Evolutionary conservation across 805 yeast species (phyloP), one percentile per base, ranked within the genome.

Genomic region (Yamadazyma takamatsuzukensis): DNA sequence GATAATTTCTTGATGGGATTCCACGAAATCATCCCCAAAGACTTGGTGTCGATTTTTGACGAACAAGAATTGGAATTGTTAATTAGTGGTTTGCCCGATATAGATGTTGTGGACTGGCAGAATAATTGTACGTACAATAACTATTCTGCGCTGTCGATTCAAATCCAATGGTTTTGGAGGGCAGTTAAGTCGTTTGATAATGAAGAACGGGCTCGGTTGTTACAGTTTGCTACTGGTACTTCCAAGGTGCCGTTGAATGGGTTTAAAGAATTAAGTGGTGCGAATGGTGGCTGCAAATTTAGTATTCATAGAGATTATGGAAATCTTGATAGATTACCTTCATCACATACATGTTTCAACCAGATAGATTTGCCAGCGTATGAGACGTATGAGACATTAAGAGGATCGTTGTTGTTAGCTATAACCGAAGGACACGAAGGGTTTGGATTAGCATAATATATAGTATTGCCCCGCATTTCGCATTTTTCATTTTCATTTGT

Each of bases 211-310:
- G 99, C 98, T 6, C 89, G 88, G 53, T 63, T 93, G 43, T 64
- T 93, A 37, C 99, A 93, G 54, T 93, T 93, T 67, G 90, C 94
- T 1, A 93, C 99, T 0, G 99, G 99, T 39, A 90, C 99, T 0
- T 81, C 94, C 41, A 88, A 89, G 57, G 97, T 93, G 6, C 98
- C 99, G 15, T 68, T 89, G 41, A 83, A 84, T 49, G 99, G 99
- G 2, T 93, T 93, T 55, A 82, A 83, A 47, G 95, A 83, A 47
- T 69, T 93, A 41, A 80, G 84, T 35, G 96, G 97, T 13, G 85
- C 88, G 41, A 78, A 78, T 50, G 97, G 96, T 2, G 71, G 80
- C 6, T 78, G 88, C 28, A 85, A 85, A 51, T 93, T 93, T 59
- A 80, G 84, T 40, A 85, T 93, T 37, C 96, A 87, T 53, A 72